Evolutionary conservation across 495 filamentous ascomycete genomes (phyloP), one percentile per base, ranked within the genome.

Genomic region (Hypoxylon fragiforme): DNA sequence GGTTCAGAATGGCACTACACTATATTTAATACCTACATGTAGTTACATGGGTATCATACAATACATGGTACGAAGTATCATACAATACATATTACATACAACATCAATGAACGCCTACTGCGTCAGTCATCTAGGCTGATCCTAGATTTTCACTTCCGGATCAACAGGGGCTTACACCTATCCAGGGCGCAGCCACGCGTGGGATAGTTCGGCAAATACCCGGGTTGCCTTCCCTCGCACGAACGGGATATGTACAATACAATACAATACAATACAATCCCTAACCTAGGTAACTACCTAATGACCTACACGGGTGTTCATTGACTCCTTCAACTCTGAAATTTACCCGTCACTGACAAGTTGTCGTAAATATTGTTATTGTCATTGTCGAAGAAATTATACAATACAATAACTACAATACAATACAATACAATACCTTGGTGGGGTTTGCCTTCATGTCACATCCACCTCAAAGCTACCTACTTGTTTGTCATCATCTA

Each of bases 141-240:
- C 47, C 50, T 45, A 39, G 26, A 50, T 51, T 47, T n/a, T 61
- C 58, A 24, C 47, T 62, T 36, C 52, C 52, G 58, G 58, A 62
- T 62, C 58, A 62, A 53, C 58, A 62, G 58, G 58, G 51, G 59
- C 26, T 28, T 50, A 54, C 59, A 32, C 54, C 49, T 58, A 54
- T 57, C 50, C 38, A 43, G 39, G 59, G 54, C 49, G 31, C 19
- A 50, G 59, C 59, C 26, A 44, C 54, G 59, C 59, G 54, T 63
- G 59, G 59, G 59, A 57, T 58, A n/a, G 48, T 18, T 57, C 53
- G 59, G 54, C 38, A 63, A 63, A 63, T 63, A 63, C 54, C 59
- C 59, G 59, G 59, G 52, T 50, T 63, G 48, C 18, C 39, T 39
- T 35, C 21, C 47, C 48, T 63, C 59, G 59, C 59, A 63, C 59